These are phyloP conservation scores for Aspergillus asperescens DNA, from an alignment of 495 filamentous ascomycete species.

Conservation along the genomic window DNA sequence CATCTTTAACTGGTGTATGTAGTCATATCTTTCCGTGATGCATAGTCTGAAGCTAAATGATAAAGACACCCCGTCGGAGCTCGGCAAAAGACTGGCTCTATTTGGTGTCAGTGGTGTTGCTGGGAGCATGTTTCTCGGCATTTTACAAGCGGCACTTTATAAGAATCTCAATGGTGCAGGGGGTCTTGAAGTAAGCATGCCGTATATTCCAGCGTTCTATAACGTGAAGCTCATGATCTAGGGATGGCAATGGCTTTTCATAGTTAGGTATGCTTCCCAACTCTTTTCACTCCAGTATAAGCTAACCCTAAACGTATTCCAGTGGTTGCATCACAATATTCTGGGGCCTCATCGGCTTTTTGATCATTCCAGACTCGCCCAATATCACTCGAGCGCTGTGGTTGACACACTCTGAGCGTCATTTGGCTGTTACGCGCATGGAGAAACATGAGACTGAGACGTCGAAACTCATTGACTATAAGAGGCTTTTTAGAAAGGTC, in stretches of 20 bases:
- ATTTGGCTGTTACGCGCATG: slow-evolving; percentile 13
- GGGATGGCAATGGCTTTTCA: slow-evolving; percentile 23
- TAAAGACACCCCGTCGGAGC: slow-evolving; percentile 13
- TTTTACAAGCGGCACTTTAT: slow-evolving; percentile 17
- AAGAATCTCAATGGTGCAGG: slow-evolving; percentile 17
- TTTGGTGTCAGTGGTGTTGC: slow-evolving; percentile 17
- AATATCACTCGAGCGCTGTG: slow-evolving; percentile 16
- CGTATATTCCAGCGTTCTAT: neutral
- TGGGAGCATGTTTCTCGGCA: slow-evolving; percentile 19
- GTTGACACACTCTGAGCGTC: slow-evolving; percentile 15
- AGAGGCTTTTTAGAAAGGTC: slow-evolving; percentile 7
- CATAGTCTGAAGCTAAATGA: neutral
- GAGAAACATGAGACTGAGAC: slow-evolving; percentile 12
- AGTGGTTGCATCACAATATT: slow-evolving; percentile 15
- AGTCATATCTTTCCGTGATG: neutral
- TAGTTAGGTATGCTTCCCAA: slow-evolving; percentile 5
- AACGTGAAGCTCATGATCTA: neutral
- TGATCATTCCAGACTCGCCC: slow-evolving; percentile 17
- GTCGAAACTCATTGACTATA: slow-evolving; percentile 14
- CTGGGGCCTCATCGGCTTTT: slow-evolving; percentile 15
- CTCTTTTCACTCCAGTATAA: neutral
- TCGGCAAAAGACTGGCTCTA: slow-evolving; percentile 16
- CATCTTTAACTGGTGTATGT: slow-evolving; percentile 21
- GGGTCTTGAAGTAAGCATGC: slow-evolving; percentile 1
- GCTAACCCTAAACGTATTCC: neutral